Evolutionary conservation across 192 early-diverging fungal species (phyloP).

Genomic region (Linnemannia schmuckeri): DNA sequence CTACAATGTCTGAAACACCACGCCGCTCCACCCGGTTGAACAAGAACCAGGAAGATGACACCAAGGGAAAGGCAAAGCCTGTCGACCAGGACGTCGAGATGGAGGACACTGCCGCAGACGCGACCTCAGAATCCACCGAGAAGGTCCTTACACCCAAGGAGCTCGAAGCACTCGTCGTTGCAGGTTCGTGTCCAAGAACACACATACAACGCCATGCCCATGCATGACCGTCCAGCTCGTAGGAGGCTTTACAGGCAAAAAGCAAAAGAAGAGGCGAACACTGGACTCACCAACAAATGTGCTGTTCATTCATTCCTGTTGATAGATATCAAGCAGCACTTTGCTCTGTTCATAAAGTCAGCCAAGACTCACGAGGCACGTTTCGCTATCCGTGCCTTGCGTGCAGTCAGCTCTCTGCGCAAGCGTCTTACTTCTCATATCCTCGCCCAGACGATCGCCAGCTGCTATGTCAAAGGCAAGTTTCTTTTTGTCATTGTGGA

Average conservation of each 20-base stretch:
- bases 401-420: slow-evolving; percentile 84
- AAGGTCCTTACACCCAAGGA: slow-evolving; percentile 51
- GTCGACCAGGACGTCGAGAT: slow-evolving; percentile 56
- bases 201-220: neutral
- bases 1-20: slow-evolving; percentile 52
- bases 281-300: neutral
- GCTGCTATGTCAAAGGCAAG: slow-evolving; percentile 66
- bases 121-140: slow-evolving; percentile 12
- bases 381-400: slow-evolving; percentile 89
- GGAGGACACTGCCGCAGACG: slow-evolving; percentile 30
- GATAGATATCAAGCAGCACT: slow-evolving; percentile 90
- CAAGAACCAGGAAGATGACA: slow-evolving; percentile 53
- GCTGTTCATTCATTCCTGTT: neutral
- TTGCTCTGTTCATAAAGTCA: slow-evolving; percentile 85
- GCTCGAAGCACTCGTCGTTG: slow-evolving; percentile 47
- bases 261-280: no score
- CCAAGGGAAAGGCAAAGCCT: slow-evolving; percentile 45
- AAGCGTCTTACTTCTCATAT: slow-evolving; percentile 78
- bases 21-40: slow-evolving; percentile 51
- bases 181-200: slow-evolving; percentile 26
- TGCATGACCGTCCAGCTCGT: neutral
- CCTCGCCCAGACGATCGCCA: slow-evolving; percentile 70
- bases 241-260: neutral
- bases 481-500: neutral
- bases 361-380: slow-evolving; percentile 88